A percentile compares a stretch with the other conserved stretches of the same genome.
Conservation (phyloP, 1,284 basidiomycete genomes). For the Cronartium quercuum region DNA sequence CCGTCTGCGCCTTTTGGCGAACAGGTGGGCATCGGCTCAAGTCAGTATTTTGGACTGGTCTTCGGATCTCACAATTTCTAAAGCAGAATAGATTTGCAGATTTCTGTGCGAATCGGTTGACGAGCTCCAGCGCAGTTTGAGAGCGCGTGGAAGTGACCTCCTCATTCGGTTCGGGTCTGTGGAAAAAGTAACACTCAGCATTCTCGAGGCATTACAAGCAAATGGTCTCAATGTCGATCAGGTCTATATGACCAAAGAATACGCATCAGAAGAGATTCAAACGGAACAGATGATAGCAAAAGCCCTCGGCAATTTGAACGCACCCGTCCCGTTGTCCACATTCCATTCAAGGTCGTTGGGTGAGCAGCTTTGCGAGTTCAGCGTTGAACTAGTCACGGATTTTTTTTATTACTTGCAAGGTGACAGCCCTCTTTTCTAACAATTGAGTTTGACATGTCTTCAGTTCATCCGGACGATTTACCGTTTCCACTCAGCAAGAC, state of each 20-base stretch:
- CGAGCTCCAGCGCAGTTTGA: slow-evolving; percentile 52
- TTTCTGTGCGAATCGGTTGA: slow-evolving; percentile 55
- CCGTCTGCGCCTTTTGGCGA: slow-evolving; percentile 54
- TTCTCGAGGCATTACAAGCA: slow-evolving; percentile 50
- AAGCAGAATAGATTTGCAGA: slow-evolving; percentile 37
- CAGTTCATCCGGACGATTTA: slow-evolving; percentile 51
- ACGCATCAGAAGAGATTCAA: slow-evolving; percentile 41
- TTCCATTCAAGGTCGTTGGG: slow-evolving; percentile 32
- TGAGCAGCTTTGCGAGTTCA: not conserved
- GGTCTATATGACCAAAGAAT: slow-evolving; percentile 53
- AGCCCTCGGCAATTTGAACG: not conserved
- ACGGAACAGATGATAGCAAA: slow-evolving; percentile 17
- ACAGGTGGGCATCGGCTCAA: slow-evolving; percentile 51
- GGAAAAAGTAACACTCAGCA: slow-evolving; percentile 50
- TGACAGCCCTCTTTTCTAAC: not conserved
- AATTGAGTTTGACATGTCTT: not conserved
- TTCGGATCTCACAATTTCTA: not conserved
- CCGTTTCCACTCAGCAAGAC: slow-evolving; percentile 52
- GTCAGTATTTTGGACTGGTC: slow-evolving; percentile 39
- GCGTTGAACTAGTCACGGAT: not conserved
- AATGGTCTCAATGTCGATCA: slow-evolving; percentile 51
- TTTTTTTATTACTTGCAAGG: not conserved
- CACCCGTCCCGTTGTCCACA: slow-evolving; percentile 7
- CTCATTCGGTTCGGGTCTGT: slow-evolving; percentile 54
- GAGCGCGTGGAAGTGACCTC: slow-evolving; percentile 52